These are phyloP conservation scores for Seminavis robusta DNA, from an alignment of 108 stramenopile species.

Conservation along the genomic window DNA sequence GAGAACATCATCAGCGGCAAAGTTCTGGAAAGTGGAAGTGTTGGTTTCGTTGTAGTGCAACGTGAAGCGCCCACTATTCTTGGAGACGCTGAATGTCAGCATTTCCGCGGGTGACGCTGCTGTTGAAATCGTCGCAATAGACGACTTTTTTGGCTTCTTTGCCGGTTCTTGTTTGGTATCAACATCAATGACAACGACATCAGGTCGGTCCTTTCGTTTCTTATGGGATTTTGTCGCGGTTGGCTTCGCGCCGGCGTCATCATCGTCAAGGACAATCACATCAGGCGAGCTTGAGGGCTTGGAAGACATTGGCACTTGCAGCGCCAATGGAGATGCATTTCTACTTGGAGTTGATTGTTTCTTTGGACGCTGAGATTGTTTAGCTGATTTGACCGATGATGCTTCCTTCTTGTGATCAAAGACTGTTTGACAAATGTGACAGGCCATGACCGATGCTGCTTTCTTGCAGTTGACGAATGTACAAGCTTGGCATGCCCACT, in stretches of 20 bases:
- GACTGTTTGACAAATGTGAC: no score
- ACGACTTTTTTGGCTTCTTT: conserved; percentile 2
- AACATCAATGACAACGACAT: conserved; percentile 1
- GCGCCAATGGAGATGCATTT: no score
- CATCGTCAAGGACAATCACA: no score
- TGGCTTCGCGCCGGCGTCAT: no score
- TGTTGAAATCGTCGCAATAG: not conserved
- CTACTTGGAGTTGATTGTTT: no score
- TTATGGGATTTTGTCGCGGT: conserved; percentile 1
- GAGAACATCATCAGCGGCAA: conserved; percentile 50
- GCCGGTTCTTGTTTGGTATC: not conserved
- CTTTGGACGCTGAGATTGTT: no score
- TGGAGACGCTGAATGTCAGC: conserved; percentile 52
- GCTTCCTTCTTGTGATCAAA: no score
- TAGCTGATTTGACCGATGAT: no score
- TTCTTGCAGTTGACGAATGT: no score
- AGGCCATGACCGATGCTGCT: no score
- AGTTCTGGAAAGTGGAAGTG: conserved; percentile 41
- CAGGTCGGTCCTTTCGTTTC: conserved; percentile 1
- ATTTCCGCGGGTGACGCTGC: not conserved
- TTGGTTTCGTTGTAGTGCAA: conserved; percentile 28
- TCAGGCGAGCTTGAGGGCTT: no score
- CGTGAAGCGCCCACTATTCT: conserved; percentile 60
- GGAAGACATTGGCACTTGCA: no score
- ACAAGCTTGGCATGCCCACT: conserved; percentile 6